These are phyloP conservation scores for Leucaena leucocephala DNA, from an alignment of 306 rosid genomes.

Conservation along the genomic window DNA sequence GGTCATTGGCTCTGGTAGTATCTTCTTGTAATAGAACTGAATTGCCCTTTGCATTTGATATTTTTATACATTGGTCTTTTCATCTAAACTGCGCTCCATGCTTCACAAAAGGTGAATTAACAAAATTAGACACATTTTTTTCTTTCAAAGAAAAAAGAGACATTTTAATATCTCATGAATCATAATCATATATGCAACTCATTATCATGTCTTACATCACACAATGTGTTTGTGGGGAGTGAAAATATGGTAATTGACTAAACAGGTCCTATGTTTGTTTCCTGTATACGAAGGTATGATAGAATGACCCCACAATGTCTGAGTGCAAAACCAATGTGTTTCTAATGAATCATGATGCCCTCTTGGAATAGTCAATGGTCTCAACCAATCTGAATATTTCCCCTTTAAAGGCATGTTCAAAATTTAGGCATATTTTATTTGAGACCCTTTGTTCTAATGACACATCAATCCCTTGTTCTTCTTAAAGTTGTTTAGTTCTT, in stretches of 20 bases:
- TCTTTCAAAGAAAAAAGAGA: too few relatives aligned
- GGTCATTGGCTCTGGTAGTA: neutral
- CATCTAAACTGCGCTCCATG: neutral
- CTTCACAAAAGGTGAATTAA: neutral
- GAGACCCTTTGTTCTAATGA: neutral
- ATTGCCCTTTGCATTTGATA: neutral
- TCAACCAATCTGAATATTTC: slow-evolving; percentile 3
- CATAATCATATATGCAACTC: neutral
- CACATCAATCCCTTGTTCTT: neutral
- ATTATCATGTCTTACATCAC: neutral
- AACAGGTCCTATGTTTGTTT: neutral
- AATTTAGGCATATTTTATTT: neutral
- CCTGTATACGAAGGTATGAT: neutral
- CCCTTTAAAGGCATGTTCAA: neutral
- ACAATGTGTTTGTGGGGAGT: neutral
- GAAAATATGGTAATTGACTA: neutral
- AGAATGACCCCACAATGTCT: neutral
- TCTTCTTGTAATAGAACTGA: neutral
- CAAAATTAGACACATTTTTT: neutral
- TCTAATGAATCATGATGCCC: neutral
- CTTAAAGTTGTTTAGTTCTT: neutral
- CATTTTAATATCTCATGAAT: neutral
- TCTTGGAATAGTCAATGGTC: neutral
- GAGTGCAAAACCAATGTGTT: slow-evolving; percentile 6
- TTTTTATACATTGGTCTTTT: neutral